phyloP scores from a whole-genome alignment of 768 basidiomycete genomes.

The Obba rivulosa region DNA sequence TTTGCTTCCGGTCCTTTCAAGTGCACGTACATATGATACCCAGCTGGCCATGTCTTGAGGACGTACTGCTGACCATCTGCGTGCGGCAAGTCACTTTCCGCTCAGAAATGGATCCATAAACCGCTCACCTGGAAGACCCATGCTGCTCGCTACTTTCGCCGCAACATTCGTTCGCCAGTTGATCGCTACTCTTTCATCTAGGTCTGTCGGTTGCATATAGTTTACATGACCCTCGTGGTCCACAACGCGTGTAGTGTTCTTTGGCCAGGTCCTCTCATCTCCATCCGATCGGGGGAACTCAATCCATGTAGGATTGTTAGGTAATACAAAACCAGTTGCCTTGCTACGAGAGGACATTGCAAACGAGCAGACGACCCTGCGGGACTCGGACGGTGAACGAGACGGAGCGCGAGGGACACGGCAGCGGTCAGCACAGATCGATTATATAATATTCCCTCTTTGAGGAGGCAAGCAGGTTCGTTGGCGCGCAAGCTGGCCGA shows the following conservation, averaged over 20 bases:
- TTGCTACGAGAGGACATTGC: conserved; percentile 6
- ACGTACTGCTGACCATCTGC: conserved; percentile 53
- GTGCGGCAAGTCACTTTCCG: conserved; percentile 1
- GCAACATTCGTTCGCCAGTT: conserved; percentile 50
- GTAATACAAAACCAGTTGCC: conserved; percentile 26
- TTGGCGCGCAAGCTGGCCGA: too few relatives aligned
- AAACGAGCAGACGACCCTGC: too few relatives aligned
- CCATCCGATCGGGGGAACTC: conserved; percentile 65
- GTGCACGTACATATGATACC: conserved; percentile 72
- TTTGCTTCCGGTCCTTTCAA: conserved; percentile 51
- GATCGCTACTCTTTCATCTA: conserved; percentile 45
- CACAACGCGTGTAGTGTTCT: conserved; percentile 45
- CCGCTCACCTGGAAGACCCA: conserved; percentile 46
- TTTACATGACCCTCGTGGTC: conserved; percentile 66
- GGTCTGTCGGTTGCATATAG: conserved; percentile 51
- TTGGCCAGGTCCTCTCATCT: conserved; percentile 46
- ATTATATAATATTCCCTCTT: too few relatives aligned
- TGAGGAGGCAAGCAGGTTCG: too few relatives aligned
- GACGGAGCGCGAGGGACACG: neutral
- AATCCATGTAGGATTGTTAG: conserved; percentile 48
- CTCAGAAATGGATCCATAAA: neutral
- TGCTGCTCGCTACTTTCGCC: conserved; percentile 33
- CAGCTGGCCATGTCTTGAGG: conserved; percentile 57
- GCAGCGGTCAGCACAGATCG: neutral
- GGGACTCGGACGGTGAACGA: neutral